Evolutionary conservation across 2,329 filamentous ascomycete genomes (phyloP).

Genomic region (Claviceps capensis): DNA sequence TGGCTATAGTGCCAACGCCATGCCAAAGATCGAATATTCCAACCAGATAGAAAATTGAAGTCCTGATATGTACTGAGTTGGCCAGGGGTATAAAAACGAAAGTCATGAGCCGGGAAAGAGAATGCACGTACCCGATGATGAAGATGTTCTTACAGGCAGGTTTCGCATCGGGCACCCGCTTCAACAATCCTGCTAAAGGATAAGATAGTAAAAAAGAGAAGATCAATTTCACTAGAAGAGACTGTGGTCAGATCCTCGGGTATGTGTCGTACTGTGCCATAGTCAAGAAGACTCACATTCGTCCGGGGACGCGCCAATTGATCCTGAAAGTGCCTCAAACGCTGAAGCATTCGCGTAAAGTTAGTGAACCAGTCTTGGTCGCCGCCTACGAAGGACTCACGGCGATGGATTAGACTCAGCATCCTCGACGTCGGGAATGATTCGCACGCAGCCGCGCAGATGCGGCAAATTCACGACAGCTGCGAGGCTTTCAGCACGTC

Average conservation of each 20-base stretch:
- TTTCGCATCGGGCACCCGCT: slow-evolving; percentile 74
- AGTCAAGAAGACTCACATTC: slow-evolving; percentile 18
- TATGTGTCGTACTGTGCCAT: not conserved
- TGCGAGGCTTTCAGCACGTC: not conserved
- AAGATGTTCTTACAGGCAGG: slow-evolving; percentile 82
- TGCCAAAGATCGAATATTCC: slow-evolving; percentile 88
- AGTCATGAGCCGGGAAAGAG: not conserved
- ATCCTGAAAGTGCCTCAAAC: slow-evolving; percentile 20
- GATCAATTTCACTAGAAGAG: slow-evolving; percentile 69
- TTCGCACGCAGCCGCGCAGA: not conserved
- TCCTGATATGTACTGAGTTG: slow-evolving; percentile 27
- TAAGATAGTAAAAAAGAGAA: slow-evolving; percentile 85
- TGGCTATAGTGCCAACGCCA: slow-evolving; percentile 64
- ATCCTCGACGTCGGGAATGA: slow-evolving; percentile 4
- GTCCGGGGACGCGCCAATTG: slow-evolving; percentile 22
- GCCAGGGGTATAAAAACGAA: not conserved
- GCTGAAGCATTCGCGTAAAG: slow-evolving; percentile 10
- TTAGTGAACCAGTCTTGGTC: not conserved
- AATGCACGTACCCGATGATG: slow-evolving; percentile 50
- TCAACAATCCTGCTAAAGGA: slow-evolving; percentile 75
- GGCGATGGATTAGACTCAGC: slow-evolving; percentile 11
- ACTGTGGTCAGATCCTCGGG: not conserved
- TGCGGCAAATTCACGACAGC: not conserved
- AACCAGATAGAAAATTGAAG: slow-evolving; percentile 80
- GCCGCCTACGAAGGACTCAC: slow-evolving; percentile 8